phyloP scores from a whole-genome alignment of 2,329 filamentous ascomycete genomes.

The Cladophialophora yegresii region DNA sequence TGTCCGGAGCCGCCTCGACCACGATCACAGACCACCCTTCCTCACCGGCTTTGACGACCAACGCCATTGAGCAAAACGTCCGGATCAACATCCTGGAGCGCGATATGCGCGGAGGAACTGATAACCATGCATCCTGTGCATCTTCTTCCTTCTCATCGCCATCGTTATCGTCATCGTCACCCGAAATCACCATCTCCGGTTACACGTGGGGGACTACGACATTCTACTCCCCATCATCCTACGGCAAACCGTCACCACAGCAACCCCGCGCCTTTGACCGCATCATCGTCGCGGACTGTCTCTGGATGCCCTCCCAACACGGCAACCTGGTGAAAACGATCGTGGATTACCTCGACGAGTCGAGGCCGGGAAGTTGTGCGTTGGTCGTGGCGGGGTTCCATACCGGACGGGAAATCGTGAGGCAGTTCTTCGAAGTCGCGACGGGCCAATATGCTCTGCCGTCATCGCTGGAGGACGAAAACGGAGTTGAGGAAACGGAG shows the following conservation, averaged over 20 bases:
- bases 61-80: conserved; percentile 34
- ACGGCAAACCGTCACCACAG: conserved; percentile 22
- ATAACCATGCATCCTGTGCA: background rate
- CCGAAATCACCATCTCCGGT: conserved; percentile 23
- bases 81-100: conserved; percentile 17
- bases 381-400: conserved; percentile 62
- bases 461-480: background rate
- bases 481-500: background rate
- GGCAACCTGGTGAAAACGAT: conserved; percentile 58
- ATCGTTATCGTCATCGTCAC: background rate
- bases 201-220: conserved; percentile 33
- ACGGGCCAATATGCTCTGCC: conserved; percentile 19
- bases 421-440: conserved; percentile 57
- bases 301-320: conserved; percentile 62
- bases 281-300: conserved; percentile 62
- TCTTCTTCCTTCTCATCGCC: too few relatives aligned
- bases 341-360: conserved; percentile 50
- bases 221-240: conserved; percentile 43
- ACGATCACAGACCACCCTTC: conserved; percentile 56
- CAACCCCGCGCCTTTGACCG: conserved; percentile 50
- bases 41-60: conserved; percentile 43
- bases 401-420: conserved; percentile 59
- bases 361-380: conserved; percentile 38
- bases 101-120: background rate
- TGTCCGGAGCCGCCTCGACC: conserved; percentile 45